phyloP scores from a whole-genome alignment of 73 alveolate species.

The Durusdinium trenchii region DNA sequence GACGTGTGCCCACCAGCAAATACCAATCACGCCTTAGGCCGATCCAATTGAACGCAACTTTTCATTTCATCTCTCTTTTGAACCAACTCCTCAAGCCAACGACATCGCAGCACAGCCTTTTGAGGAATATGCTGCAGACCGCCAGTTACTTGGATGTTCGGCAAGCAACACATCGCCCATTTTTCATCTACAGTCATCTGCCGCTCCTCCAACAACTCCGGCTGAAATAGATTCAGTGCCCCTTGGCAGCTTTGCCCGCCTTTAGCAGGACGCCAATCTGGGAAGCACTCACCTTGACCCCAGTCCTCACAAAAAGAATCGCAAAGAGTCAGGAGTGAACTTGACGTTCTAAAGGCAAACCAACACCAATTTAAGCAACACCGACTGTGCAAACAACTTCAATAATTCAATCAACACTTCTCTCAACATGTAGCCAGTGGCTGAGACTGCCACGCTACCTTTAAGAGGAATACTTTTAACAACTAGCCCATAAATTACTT shows the following conservation, averaged over 20 bases:
- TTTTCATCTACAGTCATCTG: neutral
- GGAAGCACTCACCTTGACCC: conserved; percentile 81
- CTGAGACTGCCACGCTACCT: no score
- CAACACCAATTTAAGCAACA: no score
- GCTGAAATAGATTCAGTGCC: neutral
- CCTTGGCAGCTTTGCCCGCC: conserved; percentile 85
- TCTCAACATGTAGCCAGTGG: no score
- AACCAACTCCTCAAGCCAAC: no score
- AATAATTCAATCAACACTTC: no score
- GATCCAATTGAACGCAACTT: neutral
- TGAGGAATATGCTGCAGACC: no score
- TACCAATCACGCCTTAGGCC: conserved; percentile 86
- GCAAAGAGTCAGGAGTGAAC: neutral
- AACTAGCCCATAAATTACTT: no score
- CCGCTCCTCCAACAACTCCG: no score
- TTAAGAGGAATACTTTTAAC: no score
- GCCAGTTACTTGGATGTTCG: no score
- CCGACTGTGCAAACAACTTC: no score
- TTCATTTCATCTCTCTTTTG: neutral
- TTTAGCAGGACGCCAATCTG: conserved; percentile 92
- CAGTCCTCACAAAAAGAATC: conserved; percentile 53
- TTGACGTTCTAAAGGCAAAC: neutral
- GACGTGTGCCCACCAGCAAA: conserved; percentile 76
- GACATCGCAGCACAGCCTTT: no score
- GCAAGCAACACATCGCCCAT: neutral